These are phyloP conservation scores for Acacia melanoxylon DNA, from an alignment of 306 rosid genomes.

Conservation along the genomic window DNA sequence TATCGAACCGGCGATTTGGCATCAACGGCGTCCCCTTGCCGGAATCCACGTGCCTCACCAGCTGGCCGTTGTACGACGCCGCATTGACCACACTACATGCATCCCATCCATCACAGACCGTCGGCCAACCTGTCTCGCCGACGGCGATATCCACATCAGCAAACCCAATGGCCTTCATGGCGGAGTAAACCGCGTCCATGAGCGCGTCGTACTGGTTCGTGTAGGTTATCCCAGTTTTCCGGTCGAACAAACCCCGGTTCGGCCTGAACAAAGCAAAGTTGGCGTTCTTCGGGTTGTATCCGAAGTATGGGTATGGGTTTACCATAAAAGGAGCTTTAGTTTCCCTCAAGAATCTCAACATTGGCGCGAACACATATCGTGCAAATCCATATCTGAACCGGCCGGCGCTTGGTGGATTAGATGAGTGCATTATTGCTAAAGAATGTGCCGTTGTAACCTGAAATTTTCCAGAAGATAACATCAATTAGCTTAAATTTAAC, in stretches of 20 bases:
- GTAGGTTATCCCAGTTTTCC: slow-evolving; percentile 50
- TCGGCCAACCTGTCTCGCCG: slow-evolving; percentile 94
- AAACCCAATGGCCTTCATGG: slow-evolving; percentile 64
- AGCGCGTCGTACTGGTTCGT: slow-evolving; percentile 72
- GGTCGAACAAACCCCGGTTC: slow-evolving; percentile 57
- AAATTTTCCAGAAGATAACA: background rate
- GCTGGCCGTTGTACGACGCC: slow-evolving; percentile 45
- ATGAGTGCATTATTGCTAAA: slow-evolving; percentile 53
- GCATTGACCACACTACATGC: slow-evolving; percentile 68
- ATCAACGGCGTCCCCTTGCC: slow-evolving; percentile 85
- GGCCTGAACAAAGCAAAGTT: slow-evolving; percentile 67
- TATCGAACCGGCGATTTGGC: slow-evolving; percentile 77
- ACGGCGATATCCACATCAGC: slow-evolving; percentile 56
- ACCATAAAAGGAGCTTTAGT: slow-evolving; percentile 79
- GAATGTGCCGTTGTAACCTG: slow-evolving; percentile 85
- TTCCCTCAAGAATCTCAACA: slow-evolving; percentile 57
- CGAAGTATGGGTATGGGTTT: slow-evolving; percentile 89
- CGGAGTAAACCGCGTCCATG: slow-evolving; percentile 72
- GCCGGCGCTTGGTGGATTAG: slow-evolving; percentile 72
- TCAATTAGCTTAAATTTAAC: background rate
- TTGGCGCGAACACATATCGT: slow-evolving; percentile 45
- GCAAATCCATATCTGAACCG: slow-evolving; percentile 64
- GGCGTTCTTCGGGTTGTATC: slow-evolving; percentile 51
- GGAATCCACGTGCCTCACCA: slow-evolving; percentile 51
- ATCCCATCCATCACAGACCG: slow-evolving; percentile 71